Conservation (phyloP, 2,329 filamentous ascomycete species). For the Beauveria pseudobassiana region DNA sequence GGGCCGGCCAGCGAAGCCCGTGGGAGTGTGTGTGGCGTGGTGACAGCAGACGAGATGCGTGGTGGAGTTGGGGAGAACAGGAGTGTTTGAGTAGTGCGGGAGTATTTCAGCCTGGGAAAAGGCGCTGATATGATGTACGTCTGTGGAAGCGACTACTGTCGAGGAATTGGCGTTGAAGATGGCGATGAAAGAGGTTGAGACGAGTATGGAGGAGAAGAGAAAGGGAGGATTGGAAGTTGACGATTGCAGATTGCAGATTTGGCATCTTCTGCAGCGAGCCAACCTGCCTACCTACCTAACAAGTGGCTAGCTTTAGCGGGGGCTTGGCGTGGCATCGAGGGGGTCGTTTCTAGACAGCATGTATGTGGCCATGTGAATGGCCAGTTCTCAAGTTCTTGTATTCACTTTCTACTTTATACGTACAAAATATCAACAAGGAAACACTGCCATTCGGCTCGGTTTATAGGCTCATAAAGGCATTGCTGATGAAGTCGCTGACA, state of each 20-base stretch:
- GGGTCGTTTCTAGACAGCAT: no score
- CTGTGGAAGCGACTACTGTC: neutral
- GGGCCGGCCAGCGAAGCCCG: neutral
- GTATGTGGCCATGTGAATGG: no score
- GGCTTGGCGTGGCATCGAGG: neutral
- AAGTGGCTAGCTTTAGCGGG: neutral
- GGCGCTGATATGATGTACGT: neutral
- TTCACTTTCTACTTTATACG: no score
- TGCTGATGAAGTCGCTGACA: no score
- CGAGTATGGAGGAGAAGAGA: neutral
- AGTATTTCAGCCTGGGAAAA: no score
- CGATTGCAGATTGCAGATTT: neutral
- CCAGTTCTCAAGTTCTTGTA: no score
- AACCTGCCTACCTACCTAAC: no score
- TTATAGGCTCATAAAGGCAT: no score
- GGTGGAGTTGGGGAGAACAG: neutral
- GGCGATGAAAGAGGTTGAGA: neutral
- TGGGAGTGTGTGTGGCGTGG: neutral
- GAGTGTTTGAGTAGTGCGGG: no score
- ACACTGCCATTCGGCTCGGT: no score
- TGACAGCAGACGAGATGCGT: neutral
- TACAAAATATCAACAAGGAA: no score
- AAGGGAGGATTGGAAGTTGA: neutral
- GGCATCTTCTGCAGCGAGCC: no score
- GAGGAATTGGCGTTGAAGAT: neutral